Evolutionary conservation across 352 stramenopile genomes (phyloP).

Genomic region (Aphanomyces euteiches): DNA sequence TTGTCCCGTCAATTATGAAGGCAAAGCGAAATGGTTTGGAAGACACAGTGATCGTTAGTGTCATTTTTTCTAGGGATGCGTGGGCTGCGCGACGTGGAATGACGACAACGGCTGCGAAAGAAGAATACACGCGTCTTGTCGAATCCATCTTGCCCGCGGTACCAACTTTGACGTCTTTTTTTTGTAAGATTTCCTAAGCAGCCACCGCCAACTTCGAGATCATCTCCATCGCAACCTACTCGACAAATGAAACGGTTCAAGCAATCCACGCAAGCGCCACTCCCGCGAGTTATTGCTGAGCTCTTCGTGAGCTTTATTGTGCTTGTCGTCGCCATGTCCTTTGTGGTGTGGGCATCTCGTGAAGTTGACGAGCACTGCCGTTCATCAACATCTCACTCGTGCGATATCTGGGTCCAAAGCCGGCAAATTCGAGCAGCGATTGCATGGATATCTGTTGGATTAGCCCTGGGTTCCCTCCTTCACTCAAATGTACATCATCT

Average conservation of each 20-base stretch:
- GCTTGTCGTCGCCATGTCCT: neutral
- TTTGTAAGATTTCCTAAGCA: too few species aligned
- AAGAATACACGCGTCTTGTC: slow-evolving; percentile 20
- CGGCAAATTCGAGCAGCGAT: neutral
- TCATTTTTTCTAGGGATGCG: slow-evolving; percentile 19
- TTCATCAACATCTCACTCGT: neutral
- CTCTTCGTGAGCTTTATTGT: slow-evolving; percentile 1
- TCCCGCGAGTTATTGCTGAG: neutral
- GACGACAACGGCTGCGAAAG: slow-evolving; percentile 12
- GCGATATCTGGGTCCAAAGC: neutral
- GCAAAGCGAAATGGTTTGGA: slow-evolving; percentile 30
- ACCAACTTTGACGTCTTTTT: neutral
- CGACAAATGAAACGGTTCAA: slow-evolving; percentile 13
- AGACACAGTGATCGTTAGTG: neutral
- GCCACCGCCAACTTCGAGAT: neutral
- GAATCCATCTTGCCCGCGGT: slow-evolving; percentile 13
- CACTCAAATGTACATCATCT: slow-evolving; percentile 21
- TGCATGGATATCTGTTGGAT: slow-evolving; percentile 12
- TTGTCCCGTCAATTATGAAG: slow-evolving; percentile 24
- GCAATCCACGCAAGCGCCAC: neutral
- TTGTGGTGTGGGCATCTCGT: neutral
- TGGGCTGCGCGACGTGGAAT: slow-evolving; percentile 19
- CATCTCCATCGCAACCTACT: neutral
- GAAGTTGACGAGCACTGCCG: neutral
- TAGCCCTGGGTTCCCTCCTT: slow-evolving; percentile 16